These are phyloP conservation scores for Cyberlindnera maritima DNA, from an alignment of 805 yeast species.

Conservation along the genomic window DNA sequence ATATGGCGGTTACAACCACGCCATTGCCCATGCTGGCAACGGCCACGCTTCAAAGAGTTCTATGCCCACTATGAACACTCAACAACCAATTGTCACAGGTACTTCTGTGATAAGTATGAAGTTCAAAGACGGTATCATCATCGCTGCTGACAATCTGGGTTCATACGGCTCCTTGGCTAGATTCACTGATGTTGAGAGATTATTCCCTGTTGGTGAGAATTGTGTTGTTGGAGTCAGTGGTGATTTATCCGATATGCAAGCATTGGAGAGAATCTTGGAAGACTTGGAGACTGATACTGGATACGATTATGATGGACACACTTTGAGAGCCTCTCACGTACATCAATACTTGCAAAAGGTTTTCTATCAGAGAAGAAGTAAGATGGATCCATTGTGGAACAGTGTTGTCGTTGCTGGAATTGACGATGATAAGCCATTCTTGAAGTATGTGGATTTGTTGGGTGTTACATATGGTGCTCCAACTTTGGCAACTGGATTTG, in stretches of 20 bases:
- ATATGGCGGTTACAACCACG: slow-evolving; percentile 77
- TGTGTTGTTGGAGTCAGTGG: slow-evolving; percentile 94
- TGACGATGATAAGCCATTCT: slow-evolving; percentile 67
- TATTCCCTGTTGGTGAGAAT: slow-evolving; percentile 77
- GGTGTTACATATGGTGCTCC: slow-evolving; percentile 92
- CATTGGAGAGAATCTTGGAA: slow-evolving; percentile 69
- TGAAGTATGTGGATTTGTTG: slow-evolving; percentile 83
- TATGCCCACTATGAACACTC: slow-evolving; percentile 82
- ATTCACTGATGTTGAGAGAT: slow-evolving; percentile 80
- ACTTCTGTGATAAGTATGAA: slow-evolving; percentile 92
- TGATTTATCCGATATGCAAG: slow-evolving; percentile 91
- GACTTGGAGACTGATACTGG: slow-evolving; percentile 75
- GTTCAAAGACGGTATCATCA: slow-evolving; percentile 82
- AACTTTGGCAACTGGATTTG: slow-evolving; percentile 93
- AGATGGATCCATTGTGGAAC: slow-evolving; percentile 97
- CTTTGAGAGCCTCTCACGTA: slow-evolving; percentile 79
- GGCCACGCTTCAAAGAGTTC: slow-evolving; percentile 6
- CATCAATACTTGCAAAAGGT: slow-evolving; percentile 85
- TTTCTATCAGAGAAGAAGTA: slow-evolving; percentile 82
- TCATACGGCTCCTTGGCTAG: slow-evolving; percentile 92
- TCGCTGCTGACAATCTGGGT: slow-evolving; percentile 94
- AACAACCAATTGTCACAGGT: slow-evolving; percentile 94
- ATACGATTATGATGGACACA: slow-evolving; percentile 69
- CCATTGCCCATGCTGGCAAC: slow-evolving; percentile 51
- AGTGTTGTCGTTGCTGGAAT: slow-evolving; percentile 89